phyloP scores from a whole-genome alignment of 1,139 yeast species.

The Kurtzmaniella quercitrusa region DNA sequence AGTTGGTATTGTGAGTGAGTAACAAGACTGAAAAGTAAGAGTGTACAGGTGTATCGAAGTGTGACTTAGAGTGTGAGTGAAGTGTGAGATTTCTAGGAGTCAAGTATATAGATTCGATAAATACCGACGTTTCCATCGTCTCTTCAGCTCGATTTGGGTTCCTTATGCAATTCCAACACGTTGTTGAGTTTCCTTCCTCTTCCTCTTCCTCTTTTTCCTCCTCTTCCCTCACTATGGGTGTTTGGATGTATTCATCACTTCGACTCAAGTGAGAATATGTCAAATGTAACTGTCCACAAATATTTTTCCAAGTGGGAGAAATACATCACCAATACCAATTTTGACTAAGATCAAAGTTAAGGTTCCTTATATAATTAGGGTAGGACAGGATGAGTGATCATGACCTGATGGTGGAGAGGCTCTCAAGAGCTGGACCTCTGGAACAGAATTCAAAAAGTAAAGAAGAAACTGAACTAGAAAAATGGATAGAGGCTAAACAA shows the following conservation, averaged over 20 bases:
- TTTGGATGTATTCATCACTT: neutral
- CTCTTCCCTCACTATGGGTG: no score
- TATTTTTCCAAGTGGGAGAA: neutral
- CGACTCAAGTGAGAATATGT: neutral
- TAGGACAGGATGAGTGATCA: slow-evolving; percentile 11
- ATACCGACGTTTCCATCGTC: no score
- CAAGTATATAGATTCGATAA: no score
- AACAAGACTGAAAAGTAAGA: no score
- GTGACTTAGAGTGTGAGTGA: no score
- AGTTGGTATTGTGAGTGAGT: no score
- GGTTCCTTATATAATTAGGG: neutral
- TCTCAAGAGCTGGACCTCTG: slow-evolving; percentile 13
- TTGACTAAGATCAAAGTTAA: neutral
- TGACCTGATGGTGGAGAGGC: slow-evolving; percentile 26
- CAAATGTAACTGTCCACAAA: neutral
- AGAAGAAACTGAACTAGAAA: slow-evolving; percentile 30
- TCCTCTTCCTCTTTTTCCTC: no score
- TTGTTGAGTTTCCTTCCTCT: no score
- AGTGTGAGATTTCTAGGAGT: no score
- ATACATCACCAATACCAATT: neutral
- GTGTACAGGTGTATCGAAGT: no score
- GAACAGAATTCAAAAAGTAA: slow-evolving; percentile 12
- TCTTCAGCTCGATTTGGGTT: no score
- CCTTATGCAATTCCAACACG: no score
- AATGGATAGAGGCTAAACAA: slow-evolving; percentile 28